Evolutionary conservation across 352 stramenopile species (phyloP).

Genomic region (Phytophthora constricta): DNA sequence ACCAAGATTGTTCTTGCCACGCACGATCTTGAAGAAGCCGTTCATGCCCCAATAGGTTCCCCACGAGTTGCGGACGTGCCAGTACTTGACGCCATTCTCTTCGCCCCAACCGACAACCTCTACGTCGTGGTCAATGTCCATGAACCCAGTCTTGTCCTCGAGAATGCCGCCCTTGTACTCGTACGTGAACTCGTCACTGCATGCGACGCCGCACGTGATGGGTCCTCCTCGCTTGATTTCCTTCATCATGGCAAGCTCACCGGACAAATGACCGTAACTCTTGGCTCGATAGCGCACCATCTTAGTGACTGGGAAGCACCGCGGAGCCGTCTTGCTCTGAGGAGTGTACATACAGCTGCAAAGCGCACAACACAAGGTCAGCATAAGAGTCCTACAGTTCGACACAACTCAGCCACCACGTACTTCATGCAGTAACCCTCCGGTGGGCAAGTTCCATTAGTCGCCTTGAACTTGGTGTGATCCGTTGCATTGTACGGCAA

Average conservation of each 20-base stretch:
- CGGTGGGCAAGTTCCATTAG: conserved; percentile 77
- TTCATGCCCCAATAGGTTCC: conserved; percentile 96
- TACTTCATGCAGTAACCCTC: conserved; percentile 89
- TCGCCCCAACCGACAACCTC: conserved; percentile 93
- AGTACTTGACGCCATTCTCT: conserved; percentile 93
- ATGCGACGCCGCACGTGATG: conserved; percentile 95
- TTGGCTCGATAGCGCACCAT: conserved; percentile 86
- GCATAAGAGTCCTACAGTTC: neutral
- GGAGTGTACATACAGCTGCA: conserved; percentile 83
- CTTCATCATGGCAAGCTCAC: conserved; percentile 88
- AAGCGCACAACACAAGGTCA: conserved; percentile 9
- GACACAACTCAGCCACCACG: no score
- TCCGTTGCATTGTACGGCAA: conserved; percentile 87
- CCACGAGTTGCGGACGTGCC: conserved; percentile 97
- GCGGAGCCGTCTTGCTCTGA: conserved; percentile 41
- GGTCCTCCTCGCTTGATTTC: conserved; percentile 81
- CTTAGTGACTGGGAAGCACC: conserved; percentile 80
- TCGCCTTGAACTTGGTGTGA: conserved; percentile 69
- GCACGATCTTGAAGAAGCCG: conserved; percentile 95
- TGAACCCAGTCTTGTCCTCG: conserved; percentile 88
- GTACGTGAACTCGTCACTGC: conserved; percentile 82
- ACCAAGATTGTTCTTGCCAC: conserved; percentile 92
- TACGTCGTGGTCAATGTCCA: conserved; percentile 87
- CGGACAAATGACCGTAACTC: conserved; percentile 63
- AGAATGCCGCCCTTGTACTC: conserved; percentile 95